Percentiles rank a stretch among this genome's conserved stretches.
These are phyloP conservation scores for Aureoboletus auriporus DNA, from an alignment of 768 basidiomycete species.

Conservation along the genomic window DNA sequence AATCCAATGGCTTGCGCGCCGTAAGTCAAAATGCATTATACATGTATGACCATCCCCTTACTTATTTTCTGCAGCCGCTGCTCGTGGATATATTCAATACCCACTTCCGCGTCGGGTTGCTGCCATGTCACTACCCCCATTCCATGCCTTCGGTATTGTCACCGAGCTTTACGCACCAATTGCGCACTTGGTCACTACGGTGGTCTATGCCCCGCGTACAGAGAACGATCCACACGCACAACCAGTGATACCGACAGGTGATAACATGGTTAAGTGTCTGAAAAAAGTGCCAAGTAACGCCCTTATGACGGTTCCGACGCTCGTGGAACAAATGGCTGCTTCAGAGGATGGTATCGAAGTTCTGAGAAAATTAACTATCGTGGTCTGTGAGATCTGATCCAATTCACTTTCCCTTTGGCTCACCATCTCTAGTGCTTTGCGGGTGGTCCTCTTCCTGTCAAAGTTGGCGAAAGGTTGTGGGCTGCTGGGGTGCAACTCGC, in stretches of 20 bases:
- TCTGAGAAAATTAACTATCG: conserved; percentile 21
- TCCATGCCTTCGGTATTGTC: conserved; percentile 23
- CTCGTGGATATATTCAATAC: neutral
- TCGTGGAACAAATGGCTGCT: conserved; percentile 36
- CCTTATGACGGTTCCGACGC: conserved; percentile 35
- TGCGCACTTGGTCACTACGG: conserved; percentile 8
- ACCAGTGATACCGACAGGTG: conserved; percentile 21
- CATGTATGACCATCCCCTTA: neutral
- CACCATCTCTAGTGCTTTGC: conserved; percentile 28
- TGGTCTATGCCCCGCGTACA: conserved; percentile 27
- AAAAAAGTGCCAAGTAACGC: conserved; percentile 25
- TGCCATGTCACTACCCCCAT: conserved; percentile 25
- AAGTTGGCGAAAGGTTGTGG: conserved; percentile 31
- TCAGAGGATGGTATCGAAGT: conserved; percentile 22
- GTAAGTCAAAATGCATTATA: conserved; percentile 21
- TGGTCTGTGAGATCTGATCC: conserved; percentile 24
- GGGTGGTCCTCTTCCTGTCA: conserved; percentile 36
- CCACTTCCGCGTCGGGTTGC: conserved; percentile 15
- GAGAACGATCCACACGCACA: conserved; percentile 15
- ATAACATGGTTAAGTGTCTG: conserved; percentile 33
- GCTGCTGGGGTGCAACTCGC: conserved; percentile 31
- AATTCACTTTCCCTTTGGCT: neutral
- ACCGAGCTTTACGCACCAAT: conserved; percentile 19
- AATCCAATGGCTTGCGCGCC: conserved; percentile 30
- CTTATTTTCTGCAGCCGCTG: neutral